Conservation (phyloP, 1,284 basidiomycete genomes). For the Heliocybe sulcata region DNA sequence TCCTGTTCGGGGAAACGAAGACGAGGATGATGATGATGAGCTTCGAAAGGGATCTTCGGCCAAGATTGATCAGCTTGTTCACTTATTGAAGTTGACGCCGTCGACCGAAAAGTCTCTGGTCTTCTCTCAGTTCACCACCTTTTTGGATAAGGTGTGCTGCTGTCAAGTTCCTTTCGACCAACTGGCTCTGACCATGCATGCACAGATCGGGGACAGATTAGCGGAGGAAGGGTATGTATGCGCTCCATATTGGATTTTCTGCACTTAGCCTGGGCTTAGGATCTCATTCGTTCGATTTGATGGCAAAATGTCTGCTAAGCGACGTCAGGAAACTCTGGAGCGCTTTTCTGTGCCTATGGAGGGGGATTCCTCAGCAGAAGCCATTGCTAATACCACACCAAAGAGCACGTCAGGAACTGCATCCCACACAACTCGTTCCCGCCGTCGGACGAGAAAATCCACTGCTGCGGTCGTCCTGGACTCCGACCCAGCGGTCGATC, state of each 20-base stretch:
- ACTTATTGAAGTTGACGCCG: constrained; percentile 65
- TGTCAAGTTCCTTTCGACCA: background rate
- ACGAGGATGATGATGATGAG: constrained; percentile 37
- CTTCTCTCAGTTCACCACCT: constrained; percentile 83
- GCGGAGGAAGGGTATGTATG: constrained; percentile 50
- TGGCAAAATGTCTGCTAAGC: constrained; percentile 72
- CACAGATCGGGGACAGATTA: constrained; percentile 63
- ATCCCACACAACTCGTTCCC: constrained; percentile 9
- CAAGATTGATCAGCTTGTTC: constrained; percentile 76
- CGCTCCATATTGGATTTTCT: no score
- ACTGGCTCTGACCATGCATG: background rate
- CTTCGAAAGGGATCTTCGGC: constrained; percentile 58
- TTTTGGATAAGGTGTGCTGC: constrained; percentile 62
- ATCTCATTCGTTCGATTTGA: constrained; percentile 78
- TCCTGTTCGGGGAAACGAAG: constrained; percentile 29
- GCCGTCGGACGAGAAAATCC: constrained; percentile 7
- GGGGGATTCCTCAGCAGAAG: constrained; percentile 14
- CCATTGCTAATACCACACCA: constrained; percentile 8
- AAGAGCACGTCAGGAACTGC: constrained; percentile 10
- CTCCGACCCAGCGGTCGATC: constrained; percentile 16
- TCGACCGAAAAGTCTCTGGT: constrained; percentile 71
- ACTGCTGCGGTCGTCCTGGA: background rate
- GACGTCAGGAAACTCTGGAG: constrained; percentile 74
- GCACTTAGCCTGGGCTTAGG: constrained; percentile 25
- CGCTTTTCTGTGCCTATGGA: constrained; percentile 61